Percentiles rank a stretch among this genome's conserved stretches.
Conservation (phyloP, 148 eudicot genomes). For the Rheum nobile region DNA sequence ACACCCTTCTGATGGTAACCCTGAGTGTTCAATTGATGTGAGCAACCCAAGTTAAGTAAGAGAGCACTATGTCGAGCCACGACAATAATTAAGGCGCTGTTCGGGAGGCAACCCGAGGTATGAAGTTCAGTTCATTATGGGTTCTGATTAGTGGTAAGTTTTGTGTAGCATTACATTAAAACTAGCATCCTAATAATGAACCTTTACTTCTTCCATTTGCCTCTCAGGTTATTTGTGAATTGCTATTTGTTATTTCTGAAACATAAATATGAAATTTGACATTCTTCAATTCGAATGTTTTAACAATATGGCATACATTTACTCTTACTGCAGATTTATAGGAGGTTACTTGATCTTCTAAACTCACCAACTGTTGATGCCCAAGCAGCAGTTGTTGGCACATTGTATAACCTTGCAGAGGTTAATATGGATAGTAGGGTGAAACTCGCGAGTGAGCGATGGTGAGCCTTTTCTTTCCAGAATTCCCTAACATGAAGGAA, state of each 20-base stretch:
- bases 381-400: conserved; percentile 91
- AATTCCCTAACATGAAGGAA: not conserved
- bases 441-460: conserved; percentile 83
- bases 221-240: conserved; percentile 69
- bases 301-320: not conserved
- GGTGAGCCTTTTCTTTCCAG: conserved; percentile 30
- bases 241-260: not conserved
- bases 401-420: conserved; percentile 82
- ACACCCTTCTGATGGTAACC: too few relatives aligned
- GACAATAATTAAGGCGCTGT: too few relatives aligned
- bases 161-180: conserved; percentile 9
- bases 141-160: not conserved
- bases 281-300: not conserved
- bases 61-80: too few relatives aligned
- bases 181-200: conserved; percentile 94
- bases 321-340: conserved; percentile 51
- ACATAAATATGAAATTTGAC: not conserved
- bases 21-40: too few relatives aligned
- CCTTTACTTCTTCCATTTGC: conserved; percentile 76
- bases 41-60: too few relatives aligned
- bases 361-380: conserved; percentile 69
- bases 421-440: conserved; percentile 84
- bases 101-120: too few relatives aligned
- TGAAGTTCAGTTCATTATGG: conserved; percentile 17
- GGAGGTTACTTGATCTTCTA: conserved; percentile 73